Conservation (phyloP, 2,329 filamentous ascomycete species). For the Trichoderma hamatum region DNA sequence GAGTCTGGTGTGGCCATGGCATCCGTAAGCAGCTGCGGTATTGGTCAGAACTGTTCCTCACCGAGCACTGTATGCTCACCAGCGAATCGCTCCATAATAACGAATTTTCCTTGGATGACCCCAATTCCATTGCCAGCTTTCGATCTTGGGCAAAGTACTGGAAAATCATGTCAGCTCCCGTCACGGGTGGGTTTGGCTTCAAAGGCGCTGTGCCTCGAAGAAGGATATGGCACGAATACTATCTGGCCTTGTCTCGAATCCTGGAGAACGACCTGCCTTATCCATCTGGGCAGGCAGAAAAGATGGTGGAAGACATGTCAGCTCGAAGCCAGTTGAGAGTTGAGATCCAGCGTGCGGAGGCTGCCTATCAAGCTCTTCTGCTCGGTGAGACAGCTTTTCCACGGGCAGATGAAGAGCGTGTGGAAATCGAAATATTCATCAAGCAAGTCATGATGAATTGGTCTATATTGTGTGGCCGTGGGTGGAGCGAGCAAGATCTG, state of each 20-base stretch:
- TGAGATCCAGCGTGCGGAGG: conserved; percentile 79
- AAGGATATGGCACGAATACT: conserved; percentile 84
- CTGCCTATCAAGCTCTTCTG: conserved; percentile 76
- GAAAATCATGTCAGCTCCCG: conserved; percentile 53
- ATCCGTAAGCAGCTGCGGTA: conserved; percentile 68
- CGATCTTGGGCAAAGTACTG: conserved; percentile 73
- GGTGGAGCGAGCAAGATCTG: conserved; percentile 79
- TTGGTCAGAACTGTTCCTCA: conserved; percentile 79
- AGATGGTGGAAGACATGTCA: conserved; percentile 52
- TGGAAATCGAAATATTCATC: conserved; percentile 81
- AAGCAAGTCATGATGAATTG: conserved; percentile 82
- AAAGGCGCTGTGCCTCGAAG: conserved; percentile 63
- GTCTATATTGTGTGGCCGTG: conserved; percentile 75
- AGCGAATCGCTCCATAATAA: conserved; percentile 60
- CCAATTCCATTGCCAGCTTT: conserved; percentile 59
- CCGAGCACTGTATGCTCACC: conserved; percentile 72
- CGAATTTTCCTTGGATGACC: conserved; percentile 54
- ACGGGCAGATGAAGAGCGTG: conserved; percentile 75
- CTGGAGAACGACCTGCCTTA: conserved; percentile 68
- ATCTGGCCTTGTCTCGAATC: conserved; percentile 75
- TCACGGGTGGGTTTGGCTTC: conserved; percentile 60
- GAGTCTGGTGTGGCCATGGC: conserved; percentile 53
- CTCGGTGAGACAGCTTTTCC: conserved; percentile 82
- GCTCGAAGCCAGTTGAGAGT: conserved; percentile 66
- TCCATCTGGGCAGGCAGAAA: conserved; percentile 50